Conservation (phyloP, 176 grass and related monocot genomes). For the Avena atlantica region DNA sequence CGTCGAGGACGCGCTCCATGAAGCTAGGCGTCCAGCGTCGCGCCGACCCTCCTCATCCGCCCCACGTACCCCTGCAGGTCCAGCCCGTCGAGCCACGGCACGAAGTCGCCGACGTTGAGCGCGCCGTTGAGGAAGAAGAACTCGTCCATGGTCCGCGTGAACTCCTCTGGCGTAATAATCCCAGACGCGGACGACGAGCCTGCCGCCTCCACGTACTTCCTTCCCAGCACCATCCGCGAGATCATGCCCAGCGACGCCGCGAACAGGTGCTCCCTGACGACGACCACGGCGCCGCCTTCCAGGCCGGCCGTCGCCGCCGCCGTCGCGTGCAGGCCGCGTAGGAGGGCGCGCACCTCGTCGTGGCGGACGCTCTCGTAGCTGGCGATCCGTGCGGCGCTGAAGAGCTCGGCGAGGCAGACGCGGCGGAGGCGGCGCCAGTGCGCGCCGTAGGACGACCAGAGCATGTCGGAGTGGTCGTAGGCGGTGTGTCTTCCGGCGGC, state of each 20-base stretch:
- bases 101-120: conserved; percentile 56
- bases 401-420: conserved; percentile 74
- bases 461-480: conserved; percentile 75
- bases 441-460: conserved; percentile 59
- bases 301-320: background rate
- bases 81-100: conserved; percentile 45
- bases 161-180: conserved; percentile 46
- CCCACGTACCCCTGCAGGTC: conserved; percentile 55
- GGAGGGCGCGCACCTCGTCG: conserved; percentile 54
- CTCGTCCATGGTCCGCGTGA: conserved; percentile 54
- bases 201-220: conserved; percentile 59
- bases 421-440: conserved; percentile 66
- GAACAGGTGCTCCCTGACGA: conserved; percentile 65
- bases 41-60: conserved; percentile 52
- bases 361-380: conserved; percentile 62
- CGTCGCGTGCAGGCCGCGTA: conserved; percentile 46
- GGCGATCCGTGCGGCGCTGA: conserved; percentile 57
- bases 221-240: conserved; percentile 67
- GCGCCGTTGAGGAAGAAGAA: conserved; percentile 41
- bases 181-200: conserved; percentile 3
- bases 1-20: background rate
- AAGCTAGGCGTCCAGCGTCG: conserved; percentile 46
- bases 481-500: conserved; percentile 56
- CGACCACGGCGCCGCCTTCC: conserved; percentile 30
- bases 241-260: conserved; percentile 68